Evolutionary conservation across 2,329 filamentous ascomycete species (phyloP).

Genomic region (Cytospora piceae): DNA sequence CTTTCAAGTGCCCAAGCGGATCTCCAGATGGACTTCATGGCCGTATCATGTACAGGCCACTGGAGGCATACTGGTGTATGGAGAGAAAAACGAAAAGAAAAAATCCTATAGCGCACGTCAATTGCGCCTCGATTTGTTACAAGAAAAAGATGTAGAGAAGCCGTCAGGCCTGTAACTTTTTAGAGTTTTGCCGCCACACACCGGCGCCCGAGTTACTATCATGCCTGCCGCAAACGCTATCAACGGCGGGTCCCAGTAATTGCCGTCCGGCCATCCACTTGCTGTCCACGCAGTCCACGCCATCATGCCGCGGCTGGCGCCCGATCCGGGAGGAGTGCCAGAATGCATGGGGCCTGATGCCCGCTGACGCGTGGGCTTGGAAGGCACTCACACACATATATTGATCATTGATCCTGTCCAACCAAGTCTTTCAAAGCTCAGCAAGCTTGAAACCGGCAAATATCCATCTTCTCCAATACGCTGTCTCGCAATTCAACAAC

Average conservation of each 20-base stretch:
- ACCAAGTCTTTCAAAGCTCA: not conserved
- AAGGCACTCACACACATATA: not conserved
- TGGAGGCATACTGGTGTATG: constrained; percentile 24
- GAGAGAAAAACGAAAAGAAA: not conserved
- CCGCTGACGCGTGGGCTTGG: constrained; percentile 14
- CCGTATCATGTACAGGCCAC: constrained; percentile 10
- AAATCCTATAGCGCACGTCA: not conserved
- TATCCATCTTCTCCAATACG: constrained; percentile 1
- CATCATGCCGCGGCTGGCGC: not conserved
- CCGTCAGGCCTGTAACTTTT: constrained; percentile 16
- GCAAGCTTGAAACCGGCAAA: not conserved
- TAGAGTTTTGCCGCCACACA: constrained; percentile 20
- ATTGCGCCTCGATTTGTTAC: not conserved
- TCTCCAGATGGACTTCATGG: constrained; percentile 30
- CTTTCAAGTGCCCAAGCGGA: constrained; percentile 28
- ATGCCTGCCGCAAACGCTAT: constrained; percentile 15
- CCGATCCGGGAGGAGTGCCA: not conserved
- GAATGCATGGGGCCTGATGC: not conserved
- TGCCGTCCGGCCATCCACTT: not conserved
- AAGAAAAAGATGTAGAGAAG: not conserved
- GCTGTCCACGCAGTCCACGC: not conserved
- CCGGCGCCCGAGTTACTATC: not conserved
- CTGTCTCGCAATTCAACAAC: not conserved
- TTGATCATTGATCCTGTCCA: not conserved
- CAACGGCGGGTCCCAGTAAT: not conserved